A percentile compares a stretch with the other conserved stretches of the same genome.
Conservation (phyloP, 2,329 filamentous ascomycete genomes). For the Colletotrichum truncatum region DNA sequence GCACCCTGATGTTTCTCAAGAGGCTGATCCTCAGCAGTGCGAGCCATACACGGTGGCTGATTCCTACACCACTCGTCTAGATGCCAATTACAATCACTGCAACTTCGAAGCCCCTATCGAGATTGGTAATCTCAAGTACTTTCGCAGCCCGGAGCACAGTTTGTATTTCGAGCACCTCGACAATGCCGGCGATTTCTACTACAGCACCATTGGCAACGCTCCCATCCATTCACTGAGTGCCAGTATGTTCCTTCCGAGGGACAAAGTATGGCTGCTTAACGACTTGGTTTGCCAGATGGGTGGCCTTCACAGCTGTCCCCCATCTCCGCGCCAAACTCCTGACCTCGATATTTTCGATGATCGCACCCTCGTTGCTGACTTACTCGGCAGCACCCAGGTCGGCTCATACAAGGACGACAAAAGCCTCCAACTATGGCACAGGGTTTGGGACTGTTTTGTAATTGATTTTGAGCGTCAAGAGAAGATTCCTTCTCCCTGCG, state of each 20-base stretch:
- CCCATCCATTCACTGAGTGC: conserved; percentile 64
- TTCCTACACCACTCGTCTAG: conserved; percentile 42
- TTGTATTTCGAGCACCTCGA: conserved; percentile 61
- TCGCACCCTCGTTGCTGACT: background rate
- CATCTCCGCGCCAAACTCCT: background rate
- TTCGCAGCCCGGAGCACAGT: conserved; percentile 56
- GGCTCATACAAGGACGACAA: conserved; percentile 57
- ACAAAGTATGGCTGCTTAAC: conserved; percentile 50
- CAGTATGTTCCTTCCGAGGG: conserved; percentile 60
- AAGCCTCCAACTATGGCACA: background rate
- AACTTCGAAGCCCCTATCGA: conserved; percentile 64
- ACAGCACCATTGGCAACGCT: conserved; percentile 56
- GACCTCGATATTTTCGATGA: background rate
- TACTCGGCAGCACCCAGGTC: conserved; percentile 41
- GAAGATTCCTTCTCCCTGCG: conserved; percentile 39
- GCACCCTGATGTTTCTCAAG: conserved; percentile 25
- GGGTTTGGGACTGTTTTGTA: conserved; percentile 2
- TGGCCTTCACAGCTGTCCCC: conserved; percentile 21
- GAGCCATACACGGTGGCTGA: conserved; percentile 32
- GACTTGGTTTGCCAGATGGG: conserved; percentile 37
- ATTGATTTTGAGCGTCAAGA: conserved; percentile 35
- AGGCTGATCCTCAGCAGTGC: conserved; percentile 12
- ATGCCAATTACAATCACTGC: conserved; percentile 57
- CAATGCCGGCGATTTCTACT: conserved; percentile 56
- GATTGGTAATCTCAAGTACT: conserved; percentile 60